Evolutionary conservation across 768 basidiomycete species (phyloP).

Genomic region (Tricholoma hemisulphureum): DNA sequence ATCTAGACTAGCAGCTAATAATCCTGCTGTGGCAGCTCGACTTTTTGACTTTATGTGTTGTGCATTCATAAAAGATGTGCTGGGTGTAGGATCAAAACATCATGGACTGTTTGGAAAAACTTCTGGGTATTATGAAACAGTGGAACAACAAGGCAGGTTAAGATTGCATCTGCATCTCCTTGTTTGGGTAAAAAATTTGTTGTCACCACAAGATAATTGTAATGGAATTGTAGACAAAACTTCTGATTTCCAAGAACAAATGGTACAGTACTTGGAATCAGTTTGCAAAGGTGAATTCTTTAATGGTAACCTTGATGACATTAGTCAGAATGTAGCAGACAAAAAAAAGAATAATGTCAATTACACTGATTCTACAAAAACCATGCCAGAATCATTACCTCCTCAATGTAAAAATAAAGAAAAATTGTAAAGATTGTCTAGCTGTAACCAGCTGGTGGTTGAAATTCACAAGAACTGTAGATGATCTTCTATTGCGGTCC

Average conservation of each 20-base stretch:
- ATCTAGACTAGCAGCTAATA: not conserved
- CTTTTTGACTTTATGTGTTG: not conserved
- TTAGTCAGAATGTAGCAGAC: not conserved
- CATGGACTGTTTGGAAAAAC: not conserved
- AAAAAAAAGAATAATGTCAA: not conserved
- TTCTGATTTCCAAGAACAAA: slow-evolving; percentile 1
- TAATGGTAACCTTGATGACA: slow-evolving; percentile 2
- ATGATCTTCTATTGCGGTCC: slow-evolving; percentile 27
- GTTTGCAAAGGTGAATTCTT: too few relatives aligned
- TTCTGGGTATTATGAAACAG: slow-evolving; percentile 22
- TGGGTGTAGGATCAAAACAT: too few relatives aligned
- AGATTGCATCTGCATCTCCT: slow-evolving; percentile 30
- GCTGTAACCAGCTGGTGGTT: too few relatives aligned
- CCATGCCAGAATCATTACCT: not conserved
- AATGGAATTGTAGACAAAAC: not conserved
- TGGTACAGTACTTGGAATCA: slow-evolving; percentile 2
- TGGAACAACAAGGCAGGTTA: slow-evolving; percentile 29
- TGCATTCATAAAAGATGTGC: not conserved
- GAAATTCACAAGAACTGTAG: slow-evolving; percentile 18
- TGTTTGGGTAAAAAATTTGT: slow-evolving; percentile 19
- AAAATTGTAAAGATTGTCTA: too few relatives aligned
- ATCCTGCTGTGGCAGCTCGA: not conserved
- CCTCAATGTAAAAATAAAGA: too few relatives aligned
- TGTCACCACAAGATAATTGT: slow-evolving; percentile 9
- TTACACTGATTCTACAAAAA: not conserved